Evolutionary conservation across 2,329 filamentous ascomycete species (phyloP).

Genomic region (Lecanosticta acicola): DNA sequence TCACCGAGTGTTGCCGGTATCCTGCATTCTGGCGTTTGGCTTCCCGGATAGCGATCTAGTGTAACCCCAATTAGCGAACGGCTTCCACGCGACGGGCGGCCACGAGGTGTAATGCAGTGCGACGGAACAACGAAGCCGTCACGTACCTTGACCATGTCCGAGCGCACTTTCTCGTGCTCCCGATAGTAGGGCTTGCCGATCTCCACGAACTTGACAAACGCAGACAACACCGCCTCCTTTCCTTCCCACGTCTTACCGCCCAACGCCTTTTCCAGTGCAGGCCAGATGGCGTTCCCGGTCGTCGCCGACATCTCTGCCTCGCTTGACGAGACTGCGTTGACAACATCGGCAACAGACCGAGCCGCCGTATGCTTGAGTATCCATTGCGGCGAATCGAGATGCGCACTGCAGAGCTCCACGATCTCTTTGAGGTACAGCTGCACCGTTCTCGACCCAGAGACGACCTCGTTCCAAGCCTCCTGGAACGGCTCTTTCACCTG

Average conservation of each 20-base stretch:
- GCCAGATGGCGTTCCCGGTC: constrained; percentile 58
- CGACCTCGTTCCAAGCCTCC: constrained; percentile 85
- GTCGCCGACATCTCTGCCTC: constrained; percentile 51
- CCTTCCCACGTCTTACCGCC: constrained; percentile 87
- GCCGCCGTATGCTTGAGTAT: constrained; percentile 83
- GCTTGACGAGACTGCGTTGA: constrained; percentile 52
- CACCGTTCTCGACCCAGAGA: constrained; percentile 76
- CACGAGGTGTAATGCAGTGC: neutral
- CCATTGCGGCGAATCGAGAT: constrained; percentile 80
- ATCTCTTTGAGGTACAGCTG: constrained; percentile 83
- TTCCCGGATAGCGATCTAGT: constrained; percentile 70
- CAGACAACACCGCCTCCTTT: constrained; percentile 77
- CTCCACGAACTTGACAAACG: constrained; percentile 71
- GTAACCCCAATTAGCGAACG: constrained; percentile 19
- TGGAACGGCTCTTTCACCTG: constrained; percentile 74
- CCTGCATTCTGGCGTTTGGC: constrained; percentile 84
- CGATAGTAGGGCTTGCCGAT: constrained; percentile 55
- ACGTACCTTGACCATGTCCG: constrained; percentile 60
- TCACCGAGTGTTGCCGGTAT: constrained; percentile 72
- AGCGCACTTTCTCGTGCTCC: constrained; percentile 54
- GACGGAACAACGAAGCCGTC: neutral
- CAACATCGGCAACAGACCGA: constrained; percentile 68
- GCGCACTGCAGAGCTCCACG: constrained; percentile 57
- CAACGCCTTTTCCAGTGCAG: constrained; percentile 72
- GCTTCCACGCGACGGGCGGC: neutral